phyloP scores from a whole-genome alignment of 2,329 filamentous ascomycete genomes.

The Pleoardoris graminearum region DNA sequence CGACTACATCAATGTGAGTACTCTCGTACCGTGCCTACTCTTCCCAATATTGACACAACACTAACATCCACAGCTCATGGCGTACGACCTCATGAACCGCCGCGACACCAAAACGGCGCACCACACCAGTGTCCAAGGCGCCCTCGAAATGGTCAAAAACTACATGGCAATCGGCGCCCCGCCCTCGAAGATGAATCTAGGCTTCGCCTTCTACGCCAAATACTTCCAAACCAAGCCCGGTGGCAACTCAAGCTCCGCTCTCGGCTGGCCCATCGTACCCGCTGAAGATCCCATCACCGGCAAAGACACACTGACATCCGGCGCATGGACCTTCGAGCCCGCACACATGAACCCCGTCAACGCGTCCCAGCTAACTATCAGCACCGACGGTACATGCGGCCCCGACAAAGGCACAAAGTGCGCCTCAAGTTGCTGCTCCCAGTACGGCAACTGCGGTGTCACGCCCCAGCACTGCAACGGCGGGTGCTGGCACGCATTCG shows the following conservation, averaged over 20 bases:
- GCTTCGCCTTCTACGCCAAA: constrained; percentile 71
- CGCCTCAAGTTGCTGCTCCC: constrained; percentile 35
- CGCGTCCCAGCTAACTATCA: constrained; percentile 14
- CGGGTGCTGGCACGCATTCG: constrained; percentile 38
- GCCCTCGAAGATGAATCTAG: constrained; percentile 63
- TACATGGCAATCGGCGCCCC: constrained; percentile 63
- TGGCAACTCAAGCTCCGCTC: constrained; percentile 49
- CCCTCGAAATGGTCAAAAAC: constrained; percentile 58
- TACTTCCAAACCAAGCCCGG: constrained; percentile 60
- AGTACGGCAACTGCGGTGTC: constrained; percentile 40
- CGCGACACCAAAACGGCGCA: constrained; percentile 67
- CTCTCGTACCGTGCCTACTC: background rate
- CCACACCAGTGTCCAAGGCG: constrained; percentile 64
- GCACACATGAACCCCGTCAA: constrained; percentile 30
- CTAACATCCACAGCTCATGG: constrained; percentile 57
- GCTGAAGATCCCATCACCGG: constrained; percentile 65
- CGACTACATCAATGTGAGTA: constrained; percentile 63
- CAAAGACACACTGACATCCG: constrained; percentile 60
- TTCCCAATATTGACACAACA: background rate
- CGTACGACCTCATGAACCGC: constrained; percentile 72
- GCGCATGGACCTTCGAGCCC: constrained; percentile 57
- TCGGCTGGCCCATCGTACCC: constrained; percentile 62
- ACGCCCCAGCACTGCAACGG: constrained; percentile 34
- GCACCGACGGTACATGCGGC: constrained; percentile 38
- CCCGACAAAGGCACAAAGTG: constrained; percentile 33